Conservation (phyloP, 768 basidiomycete genomes). For the Pulveroboletus sp. region DNA sequence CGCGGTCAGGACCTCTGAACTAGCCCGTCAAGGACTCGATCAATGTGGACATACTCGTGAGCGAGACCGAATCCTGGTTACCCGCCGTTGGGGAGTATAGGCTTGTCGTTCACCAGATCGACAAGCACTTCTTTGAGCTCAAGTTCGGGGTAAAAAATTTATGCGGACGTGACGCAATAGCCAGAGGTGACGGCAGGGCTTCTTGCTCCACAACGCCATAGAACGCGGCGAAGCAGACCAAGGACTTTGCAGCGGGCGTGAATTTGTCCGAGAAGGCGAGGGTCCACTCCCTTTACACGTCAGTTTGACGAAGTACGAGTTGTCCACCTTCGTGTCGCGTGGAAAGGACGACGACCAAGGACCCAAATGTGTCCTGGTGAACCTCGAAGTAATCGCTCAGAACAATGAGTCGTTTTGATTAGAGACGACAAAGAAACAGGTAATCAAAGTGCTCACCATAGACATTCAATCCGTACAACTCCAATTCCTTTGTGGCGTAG, state of each 20-base stretch:
- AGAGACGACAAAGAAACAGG: not conserved
- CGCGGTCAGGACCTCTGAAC: constrained; percentile 12
- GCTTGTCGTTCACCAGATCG: not conserved
- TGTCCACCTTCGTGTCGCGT: constrained; percentile 22
- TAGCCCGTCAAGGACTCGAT: not conserved
- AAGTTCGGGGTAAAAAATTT: constrained; percentile 30
- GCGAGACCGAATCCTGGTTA: constrained; percentile 11
- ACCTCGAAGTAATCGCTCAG: constrained; percentile 8
- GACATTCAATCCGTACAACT: constrained; percentile 47
- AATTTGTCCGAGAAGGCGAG: constrained; percentile 1
- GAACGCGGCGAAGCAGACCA: constrained; percentile 41
- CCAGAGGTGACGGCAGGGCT: constrained; percentile 41
- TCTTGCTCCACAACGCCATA: constrained; percentile 45
- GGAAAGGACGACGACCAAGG: constrained; percentile 51
- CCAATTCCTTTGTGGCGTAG: constrained; percentile 24
- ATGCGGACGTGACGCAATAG: constrained; percentile 43
- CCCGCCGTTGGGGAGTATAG: constrained; percentile 1
- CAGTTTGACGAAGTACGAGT: constrained; percentile 6
- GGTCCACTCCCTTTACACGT: constrained; percentile 7
- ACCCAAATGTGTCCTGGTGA: constrained; percentile 44
- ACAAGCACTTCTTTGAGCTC: not conserved
- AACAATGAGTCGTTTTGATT: not conserved
- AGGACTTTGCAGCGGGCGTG: not conserved
- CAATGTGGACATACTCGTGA: constrained; percentile 8
- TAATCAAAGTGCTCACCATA: constrained; percentile 38